Conservation (phyloP, 257 asterid genomes). For the Solanum chilense region DNA sequence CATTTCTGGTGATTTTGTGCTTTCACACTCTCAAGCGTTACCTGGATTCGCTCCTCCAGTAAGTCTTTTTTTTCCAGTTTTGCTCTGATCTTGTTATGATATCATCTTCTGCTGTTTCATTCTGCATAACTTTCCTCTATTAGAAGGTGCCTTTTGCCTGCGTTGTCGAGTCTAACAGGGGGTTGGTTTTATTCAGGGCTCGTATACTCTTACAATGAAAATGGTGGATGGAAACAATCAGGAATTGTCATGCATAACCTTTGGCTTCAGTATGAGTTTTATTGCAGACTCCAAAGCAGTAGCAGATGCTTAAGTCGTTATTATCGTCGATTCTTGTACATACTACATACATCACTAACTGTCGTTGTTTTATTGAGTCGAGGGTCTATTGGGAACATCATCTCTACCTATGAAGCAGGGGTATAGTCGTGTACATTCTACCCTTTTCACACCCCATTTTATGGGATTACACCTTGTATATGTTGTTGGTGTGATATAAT, state of each 20-base stretch:
- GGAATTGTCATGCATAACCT: slow-evolving; percentile 23
- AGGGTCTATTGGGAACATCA: not conserved
- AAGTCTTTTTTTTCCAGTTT: not conserved
- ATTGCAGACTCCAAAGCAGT: slow-evolving; percentile 3
- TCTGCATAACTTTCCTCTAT: not conserved
- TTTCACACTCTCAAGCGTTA: slow-evolving; percentile 14
- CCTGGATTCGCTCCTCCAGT: slow-evolving; percentile 25
- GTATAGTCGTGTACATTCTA: not conserved
- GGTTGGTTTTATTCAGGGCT: slow-evolving; percentile 9
- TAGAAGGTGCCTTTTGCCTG: not conserved
- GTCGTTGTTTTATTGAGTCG: not conserved
- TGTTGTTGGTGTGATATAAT: not conserved
- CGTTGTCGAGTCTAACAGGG: not conserved
- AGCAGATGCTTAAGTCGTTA: not conserved
- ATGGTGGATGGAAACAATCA: slow-evolving; percentile 12
- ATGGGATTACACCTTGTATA: not conserved
- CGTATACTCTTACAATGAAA: slow-evolving; percentile 16
- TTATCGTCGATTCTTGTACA: not conserved
- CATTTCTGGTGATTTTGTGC: slow-evolving; percentile 20
- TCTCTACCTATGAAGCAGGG: no score
- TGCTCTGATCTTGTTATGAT: not conserved
- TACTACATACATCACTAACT: not conserved
- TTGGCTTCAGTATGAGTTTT: slow-evolving; percentile 24
- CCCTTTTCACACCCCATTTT: not conserved
- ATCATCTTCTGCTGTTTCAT: not conserved